These are phyloP conservation scores for Plasmodium fragile DNA, from an alignment of 169 alveolate genomes.

Conservation along the genomic window DNA sequence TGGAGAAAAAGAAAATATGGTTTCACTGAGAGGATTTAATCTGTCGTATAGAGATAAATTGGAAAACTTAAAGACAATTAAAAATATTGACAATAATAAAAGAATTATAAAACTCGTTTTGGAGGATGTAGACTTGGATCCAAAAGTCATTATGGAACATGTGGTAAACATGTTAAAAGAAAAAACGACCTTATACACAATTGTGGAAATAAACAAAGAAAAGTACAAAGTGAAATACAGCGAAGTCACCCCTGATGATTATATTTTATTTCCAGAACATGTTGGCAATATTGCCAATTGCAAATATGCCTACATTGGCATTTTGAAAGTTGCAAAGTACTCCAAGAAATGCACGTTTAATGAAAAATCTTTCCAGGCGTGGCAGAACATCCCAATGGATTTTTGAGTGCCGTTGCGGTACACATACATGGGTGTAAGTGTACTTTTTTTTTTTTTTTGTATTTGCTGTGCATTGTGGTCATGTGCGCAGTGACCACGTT, in stretches of 20 bases:
- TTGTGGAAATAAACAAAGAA: conserved; percentile 39
- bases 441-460: no score
- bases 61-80: conserved; percentile 61
- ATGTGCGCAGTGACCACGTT: background rate
- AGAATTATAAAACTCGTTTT: conserved; percentile 60
- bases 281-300: conserved; percentile 61
- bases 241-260: conserved; percentile 59
- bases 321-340: conserved; percentile 57
- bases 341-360: conserved; percentile 30
- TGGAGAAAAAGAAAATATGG: conserved; percentile 32
- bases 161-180: conserved; percentile 39
- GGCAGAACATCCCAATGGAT: conserved; percentile 58
- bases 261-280: conserved; percentile 58
- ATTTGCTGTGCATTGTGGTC: background rate
- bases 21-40: conserved; percentile 69
- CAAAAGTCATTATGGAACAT: conserved; percentile 40
- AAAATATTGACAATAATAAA: conserved; percentile 60
- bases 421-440: background rate
- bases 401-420: background rate
- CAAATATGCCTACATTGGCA: conserved; percentile 62
- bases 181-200: conserved; percentile 42
- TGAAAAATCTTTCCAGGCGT: conserved; percentile 33
- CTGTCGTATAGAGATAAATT: conserved; percentile 29
- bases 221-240: conserved; percentile 54
- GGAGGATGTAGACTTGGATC: conserved; percentile 48